Evolutionary conservation across 2,329 filamentous ascomycete genomes (phyloP), one percentile per base, ranked within the genome.

Genomic region (Aspergillus oerlinghausenensis): DNA sequence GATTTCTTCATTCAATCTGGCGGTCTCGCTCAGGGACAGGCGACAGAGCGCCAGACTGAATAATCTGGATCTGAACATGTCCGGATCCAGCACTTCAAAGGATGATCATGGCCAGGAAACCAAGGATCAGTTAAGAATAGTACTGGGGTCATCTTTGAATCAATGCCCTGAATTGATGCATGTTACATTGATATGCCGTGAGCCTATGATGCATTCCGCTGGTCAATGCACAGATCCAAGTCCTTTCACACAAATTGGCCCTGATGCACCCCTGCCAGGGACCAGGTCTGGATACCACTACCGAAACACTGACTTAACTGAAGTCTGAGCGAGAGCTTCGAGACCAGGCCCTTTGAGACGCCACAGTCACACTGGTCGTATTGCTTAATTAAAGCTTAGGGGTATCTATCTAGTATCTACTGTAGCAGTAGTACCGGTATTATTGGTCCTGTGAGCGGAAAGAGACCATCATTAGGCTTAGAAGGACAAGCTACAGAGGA

Each of bases 301-400:
- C 19, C 19, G 10, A 45, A 8, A 45, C 21, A 45, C 19, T 10
- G 42, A 45, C 42, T 45, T 23, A 19, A 38, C 14, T 3, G 32
- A 23, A 23, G 19, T 21, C 56, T 55, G 52, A 50, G 56, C 49
- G 26, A 50, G 42, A 40, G 43, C 55, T 49, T 56, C 42, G 42
- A 45, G 42, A 45, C 42, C 42, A 23, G 9, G 40, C 45, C 42
- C 50, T 43, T 35, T 32, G 43, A 49, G 23, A 21, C 21, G 59
- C 59, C 59, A 57, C 55, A 42, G 56, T 55, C 42, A 49, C 26
- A n/a, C 35, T 49, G 52, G 51, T 59, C 56, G 51, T 11, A 60
- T 60, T 63, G 62, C 62, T 63, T 64, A 62, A 60, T 62, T 51
- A 62, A 63, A 64, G 53, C 56, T 60, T 60, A 58, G 52, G 56